These are phyloP conservation scores for Fusarium sp. DNA, from an alignment of 2,329 filamentous ascomycete species.

Conservation along the genomic window DNA sequence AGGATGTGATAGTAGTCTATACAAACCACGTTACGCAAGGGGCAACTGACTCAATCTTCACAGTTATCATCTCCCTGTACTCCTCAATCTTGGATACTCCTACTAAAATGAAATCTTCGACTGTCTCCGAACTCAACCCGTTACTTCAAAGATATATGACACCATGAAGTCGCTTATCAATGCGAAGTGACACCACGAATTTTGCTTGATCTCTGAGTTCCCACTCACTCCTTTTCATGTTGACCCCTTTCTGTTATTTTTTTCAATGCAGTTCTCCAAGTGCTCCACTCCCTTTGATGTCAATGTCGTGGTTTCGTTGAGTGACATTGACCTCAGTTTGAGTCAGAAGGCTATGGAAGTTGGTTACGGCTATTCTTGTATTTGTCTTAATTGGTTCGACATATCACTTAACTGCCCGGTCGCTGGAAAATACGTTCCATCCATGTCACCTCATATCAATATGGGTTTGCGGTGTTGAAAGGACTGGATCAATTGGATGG, in stretches of 20 bases:
- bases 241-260: neutral
- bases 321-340: neutral
- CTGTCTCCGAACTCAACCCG: rapidly evolving
- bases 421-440: neutral
- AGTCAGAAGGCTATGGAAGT: neutral
- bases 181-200: neutral
- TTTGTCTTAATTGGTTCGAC: neutral
- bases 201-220: neutral
- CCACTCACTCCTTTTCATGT: neutral
- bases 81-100: neutral
- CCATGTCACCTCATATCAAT: too few species aligned
- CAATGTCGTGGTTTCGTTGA: neutral
- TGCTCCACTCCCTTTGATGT: neutral
- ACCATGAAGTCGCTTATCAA: neutral
- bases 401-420: neutral
- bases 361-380: neutral
- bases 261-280: neutral
- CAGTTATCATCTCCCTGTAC: neutral
- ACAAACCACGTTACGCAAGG: neutral
- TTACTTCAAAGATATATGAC: neutral
- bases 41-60: neutral
- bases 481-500: too few species aligned
- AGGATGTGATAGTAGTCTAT: too few species aligned
- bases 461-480: too few species aligned
- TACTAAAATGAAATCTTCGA: neutral